phyloP scores from a whole-genome alignment of 495 filamentous ascomycete genomes.

The Copromyces sp. region DNA sequence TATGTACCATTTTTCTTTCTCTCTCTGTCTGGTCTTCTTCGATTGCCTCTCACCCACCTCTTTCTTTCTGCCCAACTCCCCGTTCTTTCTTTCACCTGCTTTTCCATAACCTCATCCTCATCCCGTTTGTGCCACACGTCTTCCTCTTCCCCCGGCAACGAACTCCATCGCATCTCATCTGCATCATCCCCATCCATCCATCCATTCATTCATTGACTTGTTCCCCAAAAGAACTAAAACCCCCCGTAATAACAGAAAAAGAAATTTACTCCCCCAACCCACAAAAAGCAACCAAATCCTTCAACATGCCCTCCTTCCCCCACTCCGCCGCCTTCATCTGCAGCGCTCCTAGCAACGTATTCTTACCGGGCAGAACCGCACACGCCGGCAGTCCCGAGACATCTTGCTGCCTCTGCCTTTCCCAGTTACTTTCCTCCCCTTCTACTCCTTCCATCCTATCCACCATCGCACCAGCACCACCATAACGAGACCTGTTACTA shows the following conservation, averaged over 20 bases:
- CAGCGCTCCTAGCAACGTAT: slow-evolving; percentile 59
- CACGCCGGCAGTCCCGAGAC: slow-evolving; percentile 44
- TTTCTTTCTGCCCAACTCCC: too few relatives aligned
- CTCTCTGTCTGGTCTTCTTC: background rate
- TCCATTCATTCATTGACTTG: background rate
- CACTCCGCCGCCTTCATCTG: slow-evolving; percentile 45
- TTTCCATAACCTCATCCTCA: too few relatives aligned
- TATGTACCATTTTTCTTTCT: background rate
- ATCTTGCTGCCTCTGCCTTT: slow-evolving; percentile 2
- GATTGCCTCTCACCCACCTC: too few relatives aligned
- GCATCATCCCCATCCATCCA: background rate
- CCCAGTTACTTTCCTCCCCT: background rate
- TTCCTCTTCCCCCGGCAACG: background rate
- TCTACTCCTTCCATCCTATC: background rate
- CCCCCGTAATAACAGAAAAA: background rate
- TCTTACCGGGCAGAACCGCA: slow-evolving; percentile 52
- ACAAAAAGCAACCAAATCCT: slow-evolving; percentile 50
- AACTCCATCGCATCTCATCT: background rate
- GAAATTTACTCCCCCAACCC: background rate
- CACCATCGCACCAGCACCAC: background rate
- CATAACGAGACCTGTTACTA: background rate
- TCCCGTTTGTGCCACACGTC: too few relatives aligned
- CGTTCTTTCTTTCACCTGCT: too few relatives aligned
- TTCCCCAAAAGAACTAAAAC: background rate
- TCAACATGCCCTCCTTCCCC: slow-evolving; percentile 51